Base-by-base conservation (phyloP, 2,329 filamentous ascomycete genomes). In the Claviceps purpurea region DNA sequence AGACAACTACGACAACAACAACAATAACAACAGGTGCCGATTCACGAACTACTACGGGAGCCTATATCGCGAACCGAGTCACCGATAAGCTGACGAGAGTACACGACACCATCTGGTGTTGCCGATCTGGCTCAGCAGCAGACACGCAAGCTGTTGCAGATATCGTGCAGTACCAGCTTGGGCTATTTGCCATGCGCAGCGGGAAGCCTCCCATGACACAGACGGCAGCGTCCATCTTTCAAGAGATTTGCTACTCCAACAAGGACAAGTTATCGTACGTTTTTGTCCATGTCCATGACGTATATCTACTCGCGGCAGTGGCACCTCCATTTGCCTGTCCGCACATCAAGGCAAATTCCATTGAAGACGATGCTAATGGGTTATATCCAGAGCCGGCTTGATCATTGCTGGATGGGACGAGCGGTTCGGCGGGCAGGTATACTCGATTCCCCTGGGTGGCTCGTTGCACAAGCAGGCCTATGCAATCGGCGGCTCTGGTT, bases 81-180 rank as follows among this genome's bases (percentile, higher is more conserved):
- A 98, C 93, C 58, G 93, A 98, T 79, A 98, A 98, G 78, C 83
- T 98, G 68, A 98, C 93, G 64, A 87, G 90, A 76, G 91, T 98
- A 56, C 87, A 95, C 73, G 93, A 98, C 71, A 97, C 91, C 54
- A 97, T 98, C 72, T 98, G 93, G 93, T 98, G 93, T 76, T 98
- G 93, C 75, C 85, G 93, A 64, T 97, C 93, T 56, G 93, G 93
- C 50, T 98, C 93, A 26, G 93, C 93, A 37, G 93, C 93, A 60
- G 93, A 98, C 67, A 98, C 93, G 54, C 93, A 98, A 72, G 93
- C 93, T 49, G 89, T 98, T 48, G 93, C 93, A 54, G 93, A 98
- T 65, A 96, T 98, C 63, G 93, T 98, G 43, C 88, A 95, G 67
- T 96, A 97, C 70, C 88, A 98, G 68, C 79, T 98, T 50, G 87